Percentiles rank a stretch among this genome's conserved stretches.
Evolutionary conservation across 2,329 filamentous ascomycete genomes (phyloP).

Genomic region (Exophiala bonariae): DNA sequence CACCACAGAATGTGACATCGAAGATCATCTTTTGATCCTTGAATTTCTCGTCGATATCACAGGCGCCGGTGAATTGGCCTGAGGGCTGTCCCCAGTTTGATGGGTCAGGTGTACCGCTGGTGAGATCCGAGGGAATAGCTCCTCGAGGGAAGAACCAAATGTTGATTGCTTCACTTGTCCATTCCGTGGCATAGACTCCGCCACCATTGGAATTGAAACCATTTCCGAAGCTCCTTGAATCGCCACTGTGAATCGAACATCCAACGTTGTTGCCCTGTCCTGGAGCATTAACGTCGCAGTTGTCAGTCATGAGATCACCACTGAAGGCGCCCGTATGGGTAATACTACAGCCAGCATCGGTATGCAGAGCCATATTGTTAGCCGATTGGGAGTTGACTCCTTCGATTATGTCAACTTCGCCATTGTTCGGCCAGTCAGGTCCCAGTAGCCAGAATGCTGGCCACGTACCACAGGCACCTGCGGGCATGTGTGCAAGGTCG

Average conservation of each 20-base stretch:
- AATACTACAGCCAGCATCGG: constrained; percentile 60
- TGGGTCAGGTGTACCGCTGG: constrained; percentile 62
- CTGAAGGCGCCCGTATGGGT: constrained; percentile 45
- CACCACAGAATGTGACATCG: constrained; percentile 85
- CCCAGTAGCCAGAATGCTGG: constrained; percentile 62
- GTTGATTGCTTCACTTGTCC: constrained; percentile 70
- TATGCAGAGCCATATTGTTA: constrained; percentile 69
- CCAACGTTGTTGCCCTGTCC: constrained; percentile 53
- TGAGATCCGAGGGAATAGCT: constrained; percentile 64
- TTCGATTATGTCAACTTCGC: constrained; percentile 73
- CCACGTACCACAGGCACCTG: constrained; percentile 72
- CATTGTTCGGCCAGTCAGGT: constrained; percentile 60
- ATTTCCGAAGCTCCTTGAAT: constrained; percentile 61
- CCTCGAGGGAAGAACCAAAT: constrained; percentile 79
- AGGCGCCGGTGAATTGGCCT: constrained; percentile 69
- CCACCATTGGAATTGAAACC: constrained; percentile 70
- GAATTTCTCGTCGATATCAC: constrained; percentile 72
- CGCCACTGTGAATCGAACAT: constrained; percentile 58
- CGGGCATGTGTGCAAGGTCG: constrained; percentile 73
- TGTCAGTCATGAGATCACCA: constrained; percentile 47
- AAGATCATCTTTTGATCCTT: constrained; percentile 72
- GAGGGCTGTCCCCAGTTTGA: constrained; percentile 66
- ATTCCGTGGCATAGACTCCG: constrained; percentile 74
- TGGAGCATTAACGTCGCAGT: constrained; percentile 58
- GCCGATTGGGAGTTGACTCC: constrained; percentile 64